Conservation (phyloP, 495 filamentous ascomycete genomes). For the Apodospora peruviana region DNA sequence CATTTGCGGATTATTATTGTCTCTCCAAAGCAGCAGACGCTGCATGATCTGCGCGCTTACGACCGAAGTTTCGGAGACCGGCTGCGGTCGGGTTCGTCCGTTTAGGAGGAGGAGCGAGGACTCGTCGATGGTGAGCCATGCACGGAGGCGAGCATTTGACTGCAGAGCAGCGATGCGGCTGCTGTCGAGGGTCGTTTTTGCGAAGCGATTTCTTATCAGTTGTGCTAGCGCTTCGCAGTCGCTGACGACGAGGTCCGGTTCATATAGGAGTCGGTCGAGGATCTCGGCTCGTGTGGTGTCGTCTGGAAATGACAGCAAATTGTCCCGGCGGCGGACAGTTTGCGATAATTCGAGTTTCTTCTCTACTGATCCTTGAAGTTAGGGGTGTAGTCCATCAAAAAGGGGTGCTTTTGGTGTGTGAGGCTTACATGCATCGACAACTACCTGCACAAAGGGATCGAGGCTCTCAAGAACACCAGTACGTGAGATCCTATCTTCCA, state of each 20-base stretch:
- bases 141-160: conserved; percentile 5
- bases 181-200: conserved; percentile 9
- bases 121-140: conserved; percentile 11
- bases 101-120: conserved; percentile 10
- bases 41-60: conserved; percentile 4
- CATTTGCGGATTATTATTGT: too few species aligned
- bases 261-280: not conserved
- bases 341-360: too few species aligned
- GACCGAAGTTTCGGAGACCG: conserved; percentile 1
- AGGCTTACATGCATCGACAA: too few species aligned
- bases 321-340: not conserved
- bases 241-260: not conserved
- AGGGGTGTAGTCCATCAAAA: too few species aligned
- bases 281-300: not conserved
- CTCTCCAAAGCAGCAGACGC: not conserved
- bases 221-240: not conserved
- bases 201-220: too few species aligned
- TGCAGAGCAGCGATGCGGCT: conserved; percentile 6
- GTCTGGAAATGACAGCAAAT: not conserved
- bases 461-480: too few species aligned
- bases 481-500: too few species aligned
- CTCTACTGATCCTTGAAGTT: too few species aligned
- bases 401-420: too few species aligned
- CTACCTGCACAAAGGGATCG: too few species aligned
- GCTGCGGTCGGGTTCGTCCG: not conserved